Base-by-base conservation (phyloP, 306 rosid genomes). In the Castanopsis chinensis region DNA sequence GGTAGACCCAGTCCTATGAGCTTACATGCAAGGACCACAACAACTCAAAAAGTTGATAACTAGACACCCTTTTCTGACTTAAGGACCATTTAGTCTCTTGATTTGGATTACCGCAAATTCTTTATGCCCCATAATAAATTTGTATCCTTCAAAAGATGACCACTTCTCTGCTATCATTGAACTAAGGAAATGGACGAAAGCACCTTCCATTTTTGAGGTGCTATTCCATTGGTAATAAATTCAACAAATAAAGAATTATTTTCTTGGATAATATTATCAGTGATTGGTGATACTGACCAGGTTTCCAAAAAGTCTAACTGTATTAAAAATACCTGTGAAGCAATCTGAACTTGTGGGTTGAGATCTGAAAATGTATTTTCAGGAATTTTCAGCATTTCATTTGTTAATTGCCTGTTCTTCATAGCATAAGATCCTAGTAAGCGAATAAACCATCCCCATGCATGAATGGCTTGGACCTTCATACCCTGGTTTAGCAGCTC, bases 341-440 rank as follows among this genome's bases (percentile, higher is more conserved):
- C 97, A 79, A 89, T 90, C 80, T 89, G 94, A 79, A 94, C 90
- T 87, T 92, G 97, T 68, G 97, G 83, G 69, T 89, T 94, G 73
- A 78, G 78, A 87, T 89, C 91, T 81, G 92, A 84, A 88, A 94
- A 94, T 89, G 98, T 89, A 25, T 76, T 78, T 87, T 94, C 92
- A 1, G 93, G 96, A 81, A 90, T 88, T 81, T 94, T 94, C 76
- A 90, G 92, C 94, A 91, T 87, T 41, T 89, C 89, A 86, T 94
- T 92, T 37, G 45, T 37, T 37, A 37, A 1, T 2, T 37, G 11
- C 45, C 45, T 0, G 45, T 37, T 37, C 45, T 37, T 37, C 45
- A 37, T 37, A 37, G 45, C 45, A 37, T 37, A 37, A 37, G 45
- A 37, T 37, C 45, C 45, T 37, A 37, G 11, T 37, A 37, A 7